Percentiles rank a stretch among this genome's conserved stretches.
Conservation (phyloP, 192 early-diverging fungal genomes). For the Coemansia sp. region DNA sequence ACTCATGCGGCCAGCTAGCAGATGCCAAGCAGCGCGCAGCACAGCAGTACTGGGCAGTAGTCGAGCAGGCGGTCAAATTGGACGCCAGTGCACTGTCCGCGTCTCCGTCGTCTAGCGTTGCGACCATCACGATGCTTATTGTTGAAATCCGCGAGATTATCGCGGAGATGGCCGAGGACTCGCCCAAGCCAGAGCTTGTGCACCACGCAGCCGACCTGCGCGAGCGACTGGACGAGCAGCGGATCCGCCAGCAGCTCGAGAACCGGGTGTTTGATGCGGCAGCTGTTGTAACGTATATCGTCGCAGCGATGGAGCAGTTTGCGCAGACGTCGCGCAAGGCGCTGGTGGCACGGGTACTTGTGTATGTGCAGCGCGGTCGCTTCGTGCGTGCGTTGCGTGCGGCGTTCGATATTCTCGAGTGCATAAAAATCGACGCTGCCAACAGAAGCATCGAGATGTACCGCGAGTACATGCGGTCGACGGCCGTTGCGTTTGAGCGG, state of each 20-base stretch:
- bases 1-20: slow-evolving; percentile 72
- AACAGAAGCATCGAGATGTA: slow-evolving; percentile 68
- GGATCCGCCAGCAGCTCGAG: slow-evolving; percentile 63
- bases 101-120: slow-evolving; percentile 6
- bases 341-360: slow-evolving; percentile 62
- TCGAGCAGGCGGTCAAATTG: slow-evolving; percentile 58
- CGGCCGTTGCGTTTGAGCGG: slow-evolving; percentile 67
- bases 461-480: slow-evolving; percentile 66
- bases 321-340: slow-evolving; percentile 70
- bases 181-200: slow-evolving; percentile 38
- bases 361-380: slow-evolving; percentile 59
- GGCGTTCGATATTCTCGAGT: slow-evolving; percentile 65
- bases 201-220: slow-evolving; percentile 40
- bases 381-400: slow-evolving; percentile 63
- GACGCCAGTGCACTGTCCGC: neutral
- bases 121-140: slow-evolving; percentile 63
- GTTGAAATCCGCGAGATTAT: slow-evolving; percentile 77
- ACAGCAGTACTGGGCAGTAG: slow-evolving; percentile 69
- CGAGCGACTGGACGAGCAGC: slow-evolving; percentile 59
- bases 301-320: slow-evolving; percentile 61
- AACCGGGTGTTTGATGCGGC: slow-evolving; percentile 67
- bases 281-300: slow-evolving; percentile 61
- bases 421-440: slow-evolving; percentile 62
- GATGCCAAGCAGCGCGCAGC: slow-evolving; percentile 62
- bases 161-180: slow-evolving; percentile 52